Base-by-base conservation (phyloP, 1,284 basidiomycete species). In the Cystobasidiaceae sp. region DNA sequence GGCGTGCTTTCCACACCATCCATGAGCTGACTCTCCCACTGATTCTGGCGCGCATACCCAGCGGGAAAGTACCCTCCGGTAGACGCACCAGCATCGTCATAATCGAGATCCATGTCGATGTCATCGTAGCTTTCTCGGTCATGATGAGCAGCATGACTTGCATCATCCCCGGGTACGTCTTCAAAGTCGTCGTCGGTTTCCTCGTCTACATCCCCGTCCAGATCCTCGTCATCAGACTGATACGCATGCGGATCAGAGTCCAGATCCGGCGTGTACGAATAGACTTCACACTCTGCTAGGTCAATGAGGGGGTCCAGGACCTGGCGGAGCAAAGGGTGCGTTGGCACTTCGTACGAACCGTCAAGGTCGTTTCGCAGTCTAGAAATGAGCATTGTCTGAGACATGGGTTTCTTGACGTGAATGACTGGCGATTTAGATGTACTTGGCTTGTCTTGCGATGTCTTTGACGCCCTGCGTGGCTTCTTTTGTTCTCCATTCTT, bases 261-360 rank as follows among this genome's bases (percentile, higher is more conserved):
- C 69, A 90, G 86, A 77, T 96, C 93, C 49, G 94, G 96, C 48
- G 86, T 84, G 80, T 93, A 98, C 2, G 90, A 90, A 78, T 88
- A 98, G 62, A 97, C 93, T 75, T 97, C 93, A 80, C 91, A 97
- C 68, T 97, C 92, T 43, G 85, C 80, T 33, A 98, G 82, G 27
- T 89, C 86, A 71, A 98, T 89, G 72, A 91, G 88, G 54, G 93
- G 88, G 81, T 94, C 89, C 50, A 98, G 83, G 52, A 91, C 84
- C 62, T 87, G 86, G 75, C 89, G 91, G 19, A 98, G 82, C 37
- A 86, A 84, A 0, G 92, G 90, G 76, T 96, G 90, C 8, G 82
- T 82, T 1, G 67, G 63, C 23, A 58, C 45, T 21, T 68, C 62
- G 23, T 57, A 65, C 2, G 39, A 28, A 28, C 56, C 56, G 27